Conservation (phyloP, 345 rosid genomes). For the Stellera chamaejasme region DNA sequence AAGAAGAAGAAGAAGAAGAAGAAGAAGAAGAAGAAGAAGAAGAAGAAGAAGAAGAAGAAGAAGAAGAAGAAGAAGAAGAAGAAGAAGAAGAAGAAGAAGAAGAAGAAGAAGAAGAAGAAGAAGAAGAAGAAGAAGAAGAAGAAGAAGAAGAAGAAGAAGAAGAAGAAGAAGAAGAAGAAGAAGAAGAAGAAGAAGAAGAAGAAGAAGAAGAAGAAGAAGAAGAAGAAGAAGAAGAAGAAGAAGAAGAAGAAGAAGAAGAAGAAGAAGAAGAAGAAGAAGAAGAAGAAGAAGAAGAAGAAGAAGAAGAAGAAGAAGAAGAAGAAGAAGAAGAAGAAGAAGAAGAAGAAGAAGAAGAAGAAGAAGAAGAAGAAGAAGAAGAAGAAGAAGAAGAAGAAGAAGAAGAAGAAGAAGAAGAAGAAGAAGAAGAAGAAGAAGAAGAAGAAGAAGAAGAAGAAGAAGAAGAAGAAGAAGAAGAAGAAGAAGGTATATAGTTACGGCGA, state of each 20-base stretch:
- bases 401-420: background rate
- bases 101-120: background rate
- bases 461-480: background rate
- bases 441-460: too few relatives aligned
- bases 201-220: background rate
- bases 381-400: background rate
- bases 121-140: background rate
- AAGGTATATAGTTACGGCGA: conserved; percentile 24
- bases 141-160: background rate
- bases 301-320: background rate
- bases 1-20: background rate
- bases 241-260: background rate
- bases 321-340: background rate
- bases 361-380: background rate
- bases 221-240: background rate
- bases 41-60: background rate
- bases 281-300: background rate
- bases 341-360: background rate
- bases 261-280: background rate
- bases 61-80: background rate
- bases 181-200: background rate
- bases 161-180: background rate
- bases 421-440: background rate
- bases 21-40: background rate
- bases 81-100: background rate